These are phyloP conservation scores for Dendrobium nobile DNA, from an alignment of 106 monocot genomes.

Conservation along the genomic window DNA sequence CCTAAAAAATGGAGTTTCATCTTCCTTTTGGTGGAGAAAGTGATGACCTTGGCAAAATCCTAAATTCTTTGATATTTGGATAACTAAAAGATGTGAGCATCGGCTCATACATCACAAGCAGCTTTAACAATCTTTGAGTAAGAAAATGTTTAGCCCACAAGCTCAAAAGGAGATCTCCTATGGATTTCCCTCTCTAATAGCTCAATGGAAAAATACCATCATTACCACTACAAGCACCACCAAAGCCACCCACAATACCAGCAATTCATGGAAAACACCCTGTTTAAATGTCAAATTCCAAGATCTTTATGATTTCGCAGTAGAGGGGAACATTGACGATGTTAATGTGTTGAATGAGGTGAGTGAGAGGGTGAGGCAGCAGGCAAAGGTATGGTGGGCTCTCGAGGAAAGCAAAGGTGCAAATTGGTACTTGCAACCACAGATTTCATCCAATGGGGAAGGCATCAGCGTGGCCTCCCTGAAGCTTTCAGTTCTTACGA, in stretches of 20 bases:
- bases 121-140: background rate
- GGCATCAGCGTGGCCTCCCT: constrained; percentile 58
- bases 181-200: constrained; percentile 23
- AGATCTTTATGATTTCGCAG: constrained; percentile 87
- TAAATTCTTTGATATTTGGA: background rate
- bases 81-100: background rate
- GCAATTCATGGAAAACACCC: constrained; percentile 16
- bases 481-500: constrained; percentile 55
- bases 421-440: constrained; percentile 78
- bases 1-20: background rate
- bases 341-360: constrained; percentile 98
- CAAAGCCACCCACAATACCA: constrained; percentile 13
- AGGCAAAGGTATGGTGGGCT: constrained; percentile 83
- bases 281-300: constrained; percentile 78
- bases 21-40: background rate
- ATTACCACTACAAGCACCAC: constrained; percentile 10
- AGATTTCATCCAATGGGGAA: constrained; percentile 50
- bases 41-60: background rate
- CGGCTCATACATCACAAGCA: too few relatives aligned
- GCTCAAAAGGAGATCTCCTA: constrained; percentile 30
- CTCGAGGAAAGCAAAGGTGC: constrained; percentile 86
- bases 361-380: constrained; percentile 78
- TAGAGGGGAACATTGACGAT: constrained; percentile 86
- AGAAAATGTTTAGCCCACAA: constrained; percentile 54
- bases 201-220: constrained; percentile 27